Evolutionary conservation across 306 rosid genomes (phyloP).

Genomic region (Trifolium fragiferum): DNA sequence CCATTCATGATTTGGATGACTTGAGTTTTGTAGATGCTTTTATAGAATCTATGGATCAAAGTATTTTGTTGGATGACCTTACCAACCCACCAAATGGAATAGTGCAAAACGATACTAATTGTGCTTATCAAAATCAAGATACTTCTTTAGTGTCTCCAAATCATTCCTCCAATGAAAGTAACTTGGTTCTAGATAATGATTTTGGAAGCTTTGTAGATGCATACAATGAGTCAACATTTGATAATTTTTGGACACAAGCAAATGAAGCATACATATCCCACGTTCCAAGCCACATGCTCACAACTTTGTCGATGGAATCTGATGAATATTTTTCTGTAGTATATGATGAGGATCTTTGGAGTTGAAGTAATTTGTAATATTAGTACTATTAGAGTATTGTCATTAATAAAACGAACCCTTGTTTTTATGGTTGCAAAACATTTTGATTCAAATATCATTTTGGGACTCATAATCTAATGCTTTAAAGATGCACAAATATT

Average conservation of each 20-base stretch:
- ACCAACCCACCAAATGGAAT: neutral
- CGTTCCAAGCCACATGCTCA: neutral
- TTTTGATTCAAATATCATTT: too few species aligned
- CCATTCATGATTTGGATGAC: conserved; percentile 12
- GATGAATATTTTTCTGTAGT: conserved; percentile 36
- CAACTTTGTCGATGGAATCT: neutral
- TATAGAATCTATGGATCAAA: neutral
- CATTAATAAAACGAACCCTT: too few species aligned
- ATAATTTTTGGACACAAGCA: conserved; percentile 41
- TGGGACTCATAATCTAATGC: too few species aligned
- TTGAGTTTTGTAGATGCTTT: conserved; percentile 38
- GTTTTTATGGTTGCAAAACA: too few species aligned
- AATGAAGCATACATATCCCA: conserved; percentile 12
- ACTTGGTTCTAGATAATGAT: neutral
- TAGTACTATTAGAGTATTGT: too few species aligned
- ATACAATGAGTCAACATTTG: neutral
- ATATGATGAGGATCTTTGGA: conserved; percentile 31
- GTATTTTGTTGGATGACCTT: conserved; percentile 39
- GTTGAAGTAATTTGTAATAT: neutral
- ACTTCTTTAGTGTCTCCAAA: conserved; percentile 24
- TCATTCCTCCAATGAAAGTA: conserved; percentile 1
- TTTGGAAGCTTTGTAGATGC: conserved; percentile 27
- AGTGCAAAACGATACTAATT: neutral
- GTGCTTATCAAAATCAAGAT: neutral
- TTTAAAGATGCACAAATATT: too few species aligned